Evolutionary conservation across 192 early-diverging fungal species (phyloP).

Genomic region (Backusella mclennaniae): DNA sequence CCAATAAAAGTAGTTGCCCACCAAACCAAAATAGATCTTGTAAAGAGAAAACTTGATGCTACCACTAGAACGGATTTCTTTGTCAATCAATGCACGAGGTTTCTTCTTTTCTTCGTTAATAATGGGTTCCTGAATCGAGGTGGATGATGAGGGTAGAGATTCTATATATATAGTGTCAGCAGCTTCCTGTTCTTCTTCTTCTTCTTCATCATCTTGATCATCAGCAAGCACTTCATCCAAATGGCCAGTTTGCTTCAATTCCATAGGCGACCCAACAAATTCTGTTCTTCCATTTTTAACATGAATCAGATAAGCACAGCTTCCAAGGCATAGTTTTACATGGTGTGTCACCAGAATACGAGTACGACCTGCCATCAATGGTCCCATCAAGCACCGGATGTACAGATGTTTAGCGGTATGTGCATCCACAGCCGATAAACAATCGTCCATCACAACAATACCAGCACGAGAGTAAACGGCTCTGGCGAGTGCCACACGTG

Average conservation of each 20-base stretch:
- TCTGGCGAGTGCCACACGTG: conserved; percentile 77
- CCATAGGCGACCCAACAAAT: too few species aligned
- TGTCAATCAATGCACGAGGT: conserved; percentile 42
- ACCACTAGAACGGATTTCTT: conserved; percentile 68
- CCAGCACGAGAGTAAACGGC: conserved; percentile 77
- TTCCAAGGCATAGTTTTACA: conserved; percentile 50
- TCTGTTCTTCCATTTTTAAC: too few species aligned
- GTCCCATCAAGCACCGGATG: conserved; percentile 69
- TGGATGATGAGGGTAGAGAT: too few species aligned
- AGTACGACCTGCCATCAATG: conserved; percentile 75
- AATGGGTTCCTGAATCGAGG: neutral
- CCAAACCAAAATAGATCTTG: conserved; percentile 67
- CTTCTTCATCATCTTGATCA: conserved; percentile 6
- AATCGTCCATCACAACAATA: conserved; percentile 81
- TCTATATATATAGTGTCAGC: neutral
- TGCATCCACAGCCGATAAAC: conserved; percentile 84
- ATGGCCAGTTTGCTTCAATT: too few species aligned
- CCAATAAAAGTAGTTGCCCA: conserved; percentile 63
- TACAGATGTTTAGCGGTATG: conserved; percentile 83
- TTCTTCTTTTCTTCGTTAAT: conserved; percentile 13
- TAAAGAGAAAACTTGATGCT: conserved; percentile 76
- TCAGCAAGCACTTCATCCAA: conserved; percentile 20
- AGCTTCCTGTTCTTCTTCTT: neutral
- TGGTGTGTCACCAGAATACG: conserved; percentile 86
- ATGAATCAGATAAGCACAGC: neutral